Evolutionary conservation across 1,139 yeast species (phyloP), one percentile per base, ranked within the genome.

Genomic region (Torulaspora globosa): DNA sequence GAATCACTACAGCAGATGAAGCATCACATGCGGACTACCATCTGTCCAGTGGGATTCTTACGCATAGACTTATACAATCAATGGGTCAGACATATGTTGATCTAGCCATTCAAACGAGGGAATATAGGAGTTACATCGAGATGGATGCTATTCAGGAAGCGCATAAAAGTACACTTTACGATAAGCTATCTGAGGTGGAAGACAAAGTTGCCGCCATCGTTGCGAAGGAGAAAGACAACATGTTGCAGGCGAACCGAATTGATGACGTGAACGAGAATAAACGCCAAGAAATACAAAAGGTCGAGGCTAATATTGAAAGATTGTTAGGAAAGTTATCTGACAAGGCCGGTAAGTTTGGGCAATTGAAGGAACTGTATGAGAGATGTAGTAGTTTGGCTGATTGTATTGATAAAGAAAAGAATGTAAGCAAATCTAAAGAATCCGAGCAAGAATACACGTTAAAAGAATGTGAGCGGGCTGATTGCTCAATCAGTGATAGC

Each of bases 371-470:
- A 1, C 52, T 62, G 6, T 60, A 56, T 11, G 62, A 48, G 50
- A 68, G 62, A 63, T 73, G 62, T 59, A 73, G 76, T 52, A 71
- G 55, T 51, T 65, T 67, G 62, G 72, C 69, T 52, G 70, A 57
- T 38, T 74, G 65, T 57, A 68, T 66, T 38, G 72, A 63, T 54
- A 70, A 53, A 48, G 70, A 66, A 49, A 71, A 58, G 44, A 70
- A 62, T 57, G 67, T 60, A 60, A 68, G 51, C 45, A 71, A 58
- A 46, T 73, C 63, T 59, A 71, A 66, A 55, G 63, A 46, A 61
- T 73, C 66, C 28, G 96, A 88, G 56, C 77, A 74, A 47, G 76
- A 71, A 43, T 88, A 85, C 61, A 83, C 84, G 79, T 66, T 71
- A 8, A 71, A 71, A 32, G 95, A 89, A 63, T 77, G 80, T 45